A percentile compares a stretch with the other conserved stretches of the same genome.
phyloP scores from a whole-genome alignment of 495 filamentous ascomycete genomes.

The Penicillium atrosanguineum region DNA sequence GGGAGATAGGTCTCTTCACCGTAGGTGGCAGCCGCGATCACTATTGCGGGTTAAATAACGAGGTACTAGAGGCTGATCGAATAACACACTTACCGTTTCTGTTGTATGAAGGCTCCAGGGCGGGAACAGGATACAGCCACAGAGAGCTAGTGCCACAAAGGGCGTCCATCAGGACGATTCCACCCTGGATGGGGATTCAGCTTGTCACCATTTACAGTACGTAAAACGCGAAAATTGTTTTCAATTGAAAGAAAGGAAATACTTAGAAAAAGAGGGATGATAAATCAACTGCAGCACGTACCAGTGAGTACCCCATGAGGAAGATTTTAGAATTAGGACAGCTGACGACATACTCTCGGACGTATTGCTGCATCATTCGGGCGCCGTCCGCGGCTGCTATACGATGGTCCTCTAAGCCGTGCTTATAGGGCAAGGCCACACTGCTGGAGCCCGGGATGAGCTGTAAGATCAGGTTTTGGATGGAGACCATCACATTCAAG shows the following conservation, averaged over 20 bases:
- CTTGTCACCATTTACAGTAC: neutral
- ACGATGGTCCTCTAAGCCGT: conserved; percentile 14
- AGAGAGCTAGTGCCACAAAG: conserved; percentile 29
- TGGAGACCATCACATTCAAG: conserved; percentile 25
- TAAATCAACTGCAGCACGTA: conserved; percentile 2
- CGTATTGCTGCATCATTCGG: conserved; percentile 25
- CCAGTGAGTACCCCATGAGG: conserved; percentile 26
- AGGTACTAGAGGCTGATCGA: no score
- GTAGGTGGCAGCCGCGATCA: conserved; percentile 24
- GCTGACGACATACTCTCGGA: conserved; percentile 18
- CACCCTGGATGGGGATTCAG: conserved; percentile 14
- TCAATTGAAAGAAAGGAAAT: neutral
- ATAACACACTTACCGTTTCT: conserved; percentile 12
- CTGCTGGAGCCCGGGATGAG: conserved; percentile 26
- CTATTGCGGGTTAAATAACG: neutral
- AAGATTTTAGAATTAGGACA: conserved; percentile 25
- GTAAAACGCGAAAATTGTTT: neutral
- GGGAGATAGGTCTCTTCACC: conserved; percentile 28
- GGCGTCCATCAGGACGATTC: conserved; percentile 26
- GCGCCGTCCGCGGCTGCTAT: conserved; percentile 17
- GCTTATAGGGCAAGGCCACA: conserved; percentile 24
- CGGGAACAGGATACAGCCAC: conserved; percentile 14
- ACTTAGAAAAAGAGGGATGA: neutral
- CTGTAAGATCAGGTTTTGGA: conserved; percentile 24
- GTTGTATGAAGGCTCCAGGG: conserved; percentile 19